Conservation (phyloP, 2,329 filamentous ascomycete species). For the Drechslerella coelobrocha region DNA sequence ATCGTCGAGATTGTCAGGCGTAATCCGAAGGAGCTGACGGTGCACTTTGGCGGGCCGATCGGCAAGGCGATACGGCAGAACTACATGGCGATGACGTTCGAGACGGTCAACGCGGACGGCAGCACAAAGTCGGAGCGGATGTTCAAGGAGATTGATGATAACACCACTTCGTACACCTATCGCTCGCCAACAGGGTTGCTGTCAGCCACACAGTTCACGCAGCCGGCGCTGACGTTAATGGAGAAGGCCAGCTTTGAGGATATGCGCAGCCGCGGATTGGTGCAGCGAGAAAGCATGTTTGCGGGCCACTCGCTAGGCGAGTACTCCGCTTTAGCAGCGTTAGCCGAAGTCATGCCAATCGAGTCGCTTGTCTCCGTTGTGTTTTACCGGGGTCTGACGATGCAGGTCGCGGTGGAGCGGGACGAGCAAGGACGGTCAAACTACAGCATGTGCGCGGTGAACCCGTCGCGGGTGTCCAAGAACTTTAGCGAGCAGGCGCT, state of each 20-base stretch:
- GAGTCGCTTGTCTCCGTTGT: conserved; percentile 97
- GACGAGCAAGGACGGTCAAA: conserved; percentile 92
- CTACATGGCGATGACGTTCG: conserved; percentile 99
- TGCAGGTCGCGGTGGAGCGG: conserved; percentile 98
- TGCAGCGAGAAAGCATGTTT: conserved; percentile 95
- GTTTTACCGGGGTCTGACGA: conserved; percentile 97
- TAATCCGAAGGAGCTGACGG: conserved; percentile 97
- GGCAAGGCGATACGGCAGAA: conserved; percentile 98
- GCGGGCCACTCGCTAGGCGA: conserved; percentile 97
- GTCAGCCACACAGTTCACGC: conserved; percentile 97
- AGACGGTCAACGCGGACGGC: conserved; percentile 92
- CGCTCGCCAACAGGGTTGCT: conserved; percentile 90
- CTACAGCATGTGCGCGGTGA: conserved; percentile 99
- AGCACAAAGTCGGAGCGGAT: conserved; percentile 98
- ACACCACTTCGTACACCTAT: conserved; percentile 95
- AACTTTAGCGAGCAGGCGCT: conserved; percentile 98
- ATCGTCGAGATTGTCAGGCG: conserved; percentile 99
- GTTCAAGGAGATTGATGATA: conserved; percentile 96
- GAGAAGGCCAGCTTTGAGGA: conserved; percentile 99
- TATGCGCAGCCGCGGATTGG: conserved; percentile 95
- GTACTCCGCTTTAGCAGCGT: conserved; percentile 93
- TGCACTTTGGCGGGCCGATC: conserved; percentile 95
- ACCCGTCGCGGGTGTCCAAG: conserved; percentile 96
- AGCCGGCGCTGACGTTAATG: conserved; percentile 96
- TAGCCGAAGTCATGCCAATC: conserved; percentile 99